These are phyloP conservation scores for Pythium insidiosum DNA, from an alignment of 352 stramenopile genomes.

Conservation along the genomic window DNA sequence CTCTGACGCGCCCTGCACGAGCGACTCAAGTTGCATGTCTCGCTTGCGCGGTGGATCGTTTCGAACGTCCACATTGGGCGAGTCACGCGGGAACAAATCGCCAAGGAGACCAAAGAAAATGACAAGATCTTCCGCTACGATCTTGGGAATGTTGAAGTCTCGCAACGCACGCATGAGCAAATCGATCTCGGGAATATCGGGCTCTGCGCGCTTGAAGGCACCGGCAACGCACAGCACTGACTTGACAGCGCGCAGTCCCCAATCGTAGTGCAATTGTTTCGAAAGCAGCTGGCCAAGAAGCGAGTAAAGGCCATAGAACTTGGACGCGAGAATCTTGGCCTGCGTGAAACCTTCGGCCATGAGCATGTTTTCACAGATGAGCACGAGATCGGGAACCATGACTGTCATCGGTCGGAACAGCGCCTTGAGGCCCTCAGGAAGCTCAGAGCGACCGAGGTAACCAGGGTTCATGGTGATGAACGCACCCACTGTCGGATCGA, in stretches of 20 bases:
- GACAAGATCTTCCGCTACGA: conserved; percentile 91
- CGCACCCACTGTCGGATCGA: conserved; percentile 90
- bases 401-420: conserved; percentile 95
- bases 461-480: conserved; percentile 98
- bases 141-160: conserved; percentile 97
- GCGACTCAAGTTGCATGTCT: conserved; percentile 89
- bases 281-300: conserved; percentile 90
- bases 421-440: conserved; percentile 93
- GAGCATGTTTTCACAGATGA: conserved; percentile 98
- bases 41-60: conserved; percentile 90
- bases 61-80: conserved; percentile 79
- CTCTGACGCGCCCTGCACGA: conserved; percentile 76
- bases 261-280: conserved; percentile 95
- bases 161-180: conserved; percentile 94
- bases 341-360: conserved; percentile 95
- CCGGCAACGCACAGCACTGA: conserved; percentile 92
- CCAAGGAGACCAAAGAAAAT: conserved; percentile 94
- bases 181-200: conserved; percentile 89
- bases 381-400: conserved; percentile 93
- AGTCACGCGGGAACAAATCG: conserved; percentile 91
- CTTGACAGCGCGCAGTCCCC: conserved; percentile 92
- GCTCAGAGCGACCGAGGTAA: conserved; percentile 91
- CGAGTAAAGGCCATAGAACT: conserved; percentile 95
- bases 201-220: conserved; percentile 91
- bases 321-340: conserved; percentile 91